Percentiles rank a stretch among this genome's conserved stretches.
Evolutionary conservation across 2,329 filamentous ascomycete genomes (phyloP).

Genomic region (Ophiobolus disseminans): DNA sequence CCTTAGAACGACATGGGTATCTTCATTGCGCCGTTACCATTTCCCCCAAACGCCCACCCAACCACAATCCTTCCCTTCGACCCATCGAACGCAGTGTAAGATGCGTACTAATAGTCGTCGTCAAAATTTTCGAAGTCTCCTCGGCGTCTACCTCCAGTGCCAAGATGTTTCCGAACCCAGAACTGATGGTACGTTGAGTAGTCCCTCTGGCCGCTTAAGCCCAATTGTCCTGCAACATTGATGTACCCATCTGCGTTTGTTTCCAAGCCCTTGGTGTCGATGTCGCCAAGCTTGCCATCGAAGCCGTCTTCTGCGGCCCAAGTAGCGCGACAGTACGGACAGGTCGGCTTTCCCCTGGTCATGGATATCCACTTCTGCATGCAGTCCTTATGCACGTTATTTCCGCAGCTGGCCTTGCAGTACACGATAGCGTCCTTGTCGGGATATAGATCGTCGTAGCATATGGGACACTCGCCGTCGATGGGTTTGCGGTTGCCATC

Average conservation of each 20-base stretch:
- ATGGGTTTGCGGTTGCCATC: slow-evolving; percentile 63
- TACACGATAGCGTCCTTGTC: slow-evolving; percentile 53
- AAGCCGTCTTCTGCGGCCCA: slow-evolving; percentile 60
- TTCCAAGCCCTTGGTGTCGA: slow-evolving; percentile 53
- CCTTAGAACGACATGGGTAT: too few species aligned
- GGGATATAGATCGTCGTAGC: slow-evolving; percentile 49
- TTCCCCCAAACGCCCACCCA: too few species aligned
- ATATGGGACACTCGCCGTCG: slow-evolving; percentile 69
- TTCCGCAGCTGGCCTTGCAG: slow-evolving; percentile 67
- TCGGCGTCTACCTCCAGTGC: slow-evolving; percentile 6
- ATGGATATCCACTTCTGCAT: slow-evolving; percentile 60
- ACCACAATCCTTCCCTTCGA: too few species aligned
- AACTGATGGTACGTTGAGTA: slow-evolving; percentile 36
- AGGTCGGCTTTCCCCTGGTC: slow-evolving; percentile 56
- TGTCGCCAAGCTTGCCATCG: slow-evolving; percentile 46
- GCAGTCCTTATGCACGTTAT: slow-evolving; percentile 67
- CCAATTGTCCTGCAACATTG: slow-evolving; percentile 68
- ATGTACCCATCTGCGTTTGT: slow-evolving; percentile 64
- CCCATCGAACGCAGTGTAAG: too few species aligned
- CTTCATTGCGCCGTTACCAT: too few species aligned
- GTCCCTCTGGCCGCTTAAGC: slow-evolving; percentile 59
- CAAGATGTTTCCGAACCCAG: slow-evolving; percentile 30
- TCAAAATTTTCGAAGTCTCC: slow-evolving; percentile 3
- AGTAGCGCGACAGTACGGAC: slow-evolving; percentile 65
- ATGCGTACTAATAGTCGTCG: slow-evolving; percentile 3